Percentiles rank a stretch among this genome's conserved stretches.
Conservation (phyloP, 2,329 filamentous ascomycete species). For the Paraphaeosphaeria sporulosa region DNA sequence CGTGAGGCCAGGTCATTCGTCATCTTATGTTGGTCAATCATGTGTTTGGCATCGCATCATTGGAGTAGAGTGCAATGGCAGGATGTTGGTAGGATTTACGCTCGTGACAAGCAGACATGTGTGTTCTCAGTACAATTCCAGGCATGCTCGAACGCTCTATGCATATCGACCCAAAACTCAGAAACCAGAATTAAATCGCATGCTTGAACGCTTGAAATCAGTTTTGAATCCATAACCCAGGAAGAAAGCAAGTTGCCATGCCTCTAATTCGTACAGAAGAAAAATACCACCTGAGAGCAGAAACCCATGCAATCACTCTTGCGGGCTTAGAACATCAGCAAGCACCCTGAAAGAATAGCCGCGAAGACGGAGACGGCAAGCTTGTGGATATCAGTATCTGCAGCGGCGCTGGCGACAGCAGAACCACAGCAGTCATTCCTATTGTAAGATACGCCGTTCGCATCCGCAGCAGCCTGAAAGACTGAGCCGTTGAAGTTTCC, state of each 20-base stretch:
- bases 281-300: neutral
- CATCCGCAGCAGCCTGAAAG: conserved; percentile 48
- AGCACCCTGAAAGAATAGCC: neutral
- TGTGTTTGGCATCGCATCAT: neutral
- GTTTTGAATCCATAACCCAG: neutral
- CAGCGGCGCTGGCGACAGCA: neutral
- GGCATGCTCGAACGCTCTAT: neutral
- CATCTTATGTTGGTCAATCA: neutral
- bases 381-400: neutral
- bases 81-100: neutral
- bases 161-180: neutral
- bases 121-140: neutral
- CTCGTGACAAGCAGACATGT: neutral
- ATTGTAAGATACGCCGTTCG: conserved; percentile 58
- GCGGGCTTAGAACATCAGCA: neutral
- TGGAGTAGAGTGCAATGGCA: neutral
- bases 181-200: neutral
- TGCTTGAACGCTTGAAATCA: neutral
- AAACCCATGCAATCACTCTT: neutral
- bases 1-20: neutral
- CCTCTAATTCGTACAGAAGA: neutral
- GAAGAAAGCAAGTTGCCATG: neutral
- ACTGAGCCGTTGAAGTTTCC: conserved; percentile 45
- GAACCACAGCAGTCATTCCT: conserved; percentile 32
- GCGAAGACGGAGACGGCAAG: neutral